A percentile compares a stretch with the other conserved stretches of the same genome.
Evolutionary conservation across 768 basidiomycete genomes (phyloP).

Genomic region (Trametes elegans): DNA sequence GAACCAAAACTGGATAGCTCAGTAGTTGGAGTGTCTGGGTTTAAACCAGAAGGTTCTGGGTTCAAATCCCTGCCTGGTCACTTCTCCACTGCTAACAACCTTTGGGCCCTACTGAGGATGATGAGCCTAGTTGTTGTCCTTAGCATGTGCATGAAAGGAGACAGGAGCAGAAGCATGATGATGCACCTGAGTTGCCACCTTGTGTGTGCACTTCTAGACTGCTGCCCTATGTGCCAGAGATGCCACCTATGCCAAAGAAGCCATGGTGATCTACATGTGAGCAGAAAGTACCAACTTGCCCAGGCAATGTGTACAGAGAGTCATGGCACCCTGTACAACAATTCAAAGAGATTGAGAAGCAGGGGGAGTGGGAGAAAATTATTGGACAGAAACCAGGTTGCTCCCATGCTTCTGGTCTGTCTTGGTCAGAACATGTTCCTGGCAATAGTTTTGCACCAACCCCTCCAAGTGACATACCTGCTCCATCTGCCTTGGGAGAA

Average conservation of each 20-base stretch:
- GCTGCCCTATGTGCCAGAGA: background rate
- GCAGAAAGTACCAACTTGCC: background rate
- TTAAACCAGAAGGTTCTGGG: too few relatives aligned
- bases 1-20: too few relatives aligned
- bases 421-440: too few relatives aligned
- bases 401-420: background rate
- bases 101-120: too few relatives aligned
- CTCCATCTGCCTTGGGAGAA: too few relatives aligned
- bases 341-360: slow-evolving; percentile 9
- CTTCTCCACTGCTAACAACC: too few relatives aligned
- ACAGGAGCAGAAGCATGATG: background rate
- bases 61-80: too few relatives aligned
- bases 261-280: background rate
- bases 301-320: background rate
- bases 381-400: background rate
- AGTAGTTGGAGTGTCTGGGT: too few relatives aligned
- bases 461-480: too few relatives aligned
- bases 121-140: background rate
- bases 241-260: background rate
- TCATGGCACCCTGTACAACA: background rate
- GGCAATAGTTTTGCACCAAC: too few relatives aligned
- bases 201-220: background rate
- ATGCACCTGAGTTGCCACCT: background rate
- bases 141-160: too few relatives aligned
- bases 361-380: slow-evolving; percentile 4